Conservation (phyloP, 495 filamentous ascomycete species). For the Neurospora intermedia region DNA sequence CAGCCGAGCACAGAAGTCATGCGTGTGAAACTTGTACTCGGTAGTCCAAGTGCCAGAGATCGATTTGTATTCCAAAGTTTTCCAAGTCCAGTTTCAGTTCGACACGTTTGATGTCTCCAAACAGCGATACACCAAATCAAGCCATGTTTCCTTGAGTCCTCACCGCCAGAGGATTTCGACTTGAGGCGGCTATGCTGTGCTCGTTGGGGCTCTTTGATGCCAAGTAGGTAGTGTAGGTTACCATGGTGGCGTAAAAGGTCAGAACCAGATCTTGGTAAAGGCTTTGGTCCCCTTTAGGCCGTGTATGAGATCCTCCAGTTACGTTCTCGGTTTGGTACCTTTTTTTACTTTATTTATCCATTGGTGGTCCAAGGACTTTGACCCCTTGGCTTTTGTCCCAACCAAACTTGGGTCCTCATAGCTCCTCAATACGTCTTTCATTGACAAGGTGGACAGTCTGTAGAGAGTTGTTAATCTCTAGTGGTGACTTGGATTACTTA, state of each 20-base stretch:
- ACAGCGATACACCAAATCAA: background rate
- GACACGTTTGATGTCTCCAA: background rate
- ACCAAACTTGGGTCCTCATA: background rate
- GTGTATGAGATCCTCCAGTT: background rate
- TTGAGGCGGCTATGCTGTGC: background rate
- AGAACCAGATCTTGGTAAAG: background rate
- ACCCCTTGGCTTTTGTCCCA: background rate
- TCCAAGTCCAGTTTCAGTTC: background rate
- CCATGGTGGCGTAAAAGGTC: background rate
- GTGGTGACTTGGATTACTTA: background rate
- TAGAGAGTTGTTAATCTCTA: background rate
- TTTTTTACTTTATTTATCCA: background rate
- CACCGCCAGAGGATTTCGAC: background rate
- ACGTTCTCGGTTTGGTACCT: background rate
- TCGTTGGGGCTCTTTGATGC: background rate
- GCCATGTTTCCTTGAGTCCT: background rate
- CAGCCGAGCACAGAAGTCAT: background rate
- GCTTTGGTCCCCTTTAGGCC: background rate
- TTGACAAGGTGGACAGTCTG: background rate
- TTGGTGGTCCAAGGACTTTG: background rate
- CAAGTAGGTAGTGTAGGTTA: background rate
- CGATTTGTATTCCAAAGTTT: background rate
- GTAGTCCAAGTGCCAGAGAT: background rate
- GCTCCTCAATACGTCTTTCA: background rate
- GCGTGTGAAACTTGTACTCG: background rate